These are phyloP conservation scores for Aspergillus terreus DNA, from an alignment of 2,329 filamentous ascomycete species.

Conservation along the genomic window DNA sequence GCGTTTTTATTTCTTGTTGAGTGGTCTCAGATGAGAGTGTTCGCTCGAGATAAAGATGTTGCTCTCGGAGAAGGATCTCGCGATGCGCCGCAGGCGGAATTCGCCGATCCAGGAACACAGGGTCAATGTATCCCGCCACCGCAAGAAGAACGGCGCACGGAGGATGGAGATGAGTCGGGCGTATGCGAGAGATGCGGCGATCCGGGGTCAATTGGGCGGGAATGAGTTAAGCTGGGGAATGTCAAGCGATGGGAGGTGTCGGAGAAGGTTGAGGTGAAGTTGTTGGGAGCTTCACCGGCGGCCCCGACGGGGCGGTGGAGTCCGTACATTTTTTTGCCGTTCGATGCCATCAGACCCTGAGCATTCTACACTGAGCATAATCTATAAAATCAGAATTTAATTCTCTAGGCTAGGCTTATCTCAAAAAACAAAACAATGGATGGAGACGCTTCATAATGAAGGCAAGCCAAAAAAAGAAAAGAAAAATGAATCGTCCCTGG, in stretches of 20 bases:
- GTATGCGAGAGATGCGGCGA: slow-evolving; percentile 1
- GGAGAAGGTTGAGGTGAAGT: slow-evolving; percentile 36
- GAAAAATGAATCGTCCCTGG: slow-evolving; percentile 33
- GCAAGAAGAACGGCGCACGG: slow-evolving; percentile 12
- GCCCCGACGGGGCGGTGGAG: slow-evolving; percentile 31
- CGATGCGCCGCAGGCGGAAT: slow-evolving; percentile 15
- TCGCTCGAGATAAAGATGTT: neutral
- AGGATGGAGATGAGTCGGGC: slow-evolving; percentile 5
- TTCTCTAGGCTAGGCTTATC: too few species aligned
- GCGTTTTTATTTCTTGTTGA: slow-evolving; percentile 2
- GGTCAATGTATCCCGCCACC: slow-evolving; percentile 26
- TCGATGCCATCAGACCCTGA: slow-evolving; percentile 20
- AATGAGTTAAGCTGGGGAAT: slow-evolving; percentile 16
- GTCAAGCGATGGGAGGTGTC: slow-evolving; percentile 10
- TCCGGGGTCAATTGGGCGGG: slow-evolving; percentile 8
- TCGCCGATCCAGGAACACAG: slow-evolving; percentile 18
- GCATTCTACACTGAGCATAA: too few species aligned
- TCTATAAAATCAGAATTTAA: too few species aligned
- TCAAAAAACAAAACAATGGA: neutral
- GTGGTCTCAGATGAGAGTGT: neutral
- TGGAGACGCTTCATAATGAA: neutral
- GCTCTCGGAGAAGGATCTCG: neutral
- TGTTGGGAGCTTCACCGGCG: slow-evolving; percentile 38
- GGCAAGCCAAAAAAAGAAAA: neutral
- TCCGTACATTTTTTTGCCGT: neutral